A percentile compares a stretch with the other conserved stretches of the same genome.
These are phyloP conservation scores for Vigna unguiculata DNA, from an alignment of 306 rosid genomes.

Conservation along the genomic window DNA sequence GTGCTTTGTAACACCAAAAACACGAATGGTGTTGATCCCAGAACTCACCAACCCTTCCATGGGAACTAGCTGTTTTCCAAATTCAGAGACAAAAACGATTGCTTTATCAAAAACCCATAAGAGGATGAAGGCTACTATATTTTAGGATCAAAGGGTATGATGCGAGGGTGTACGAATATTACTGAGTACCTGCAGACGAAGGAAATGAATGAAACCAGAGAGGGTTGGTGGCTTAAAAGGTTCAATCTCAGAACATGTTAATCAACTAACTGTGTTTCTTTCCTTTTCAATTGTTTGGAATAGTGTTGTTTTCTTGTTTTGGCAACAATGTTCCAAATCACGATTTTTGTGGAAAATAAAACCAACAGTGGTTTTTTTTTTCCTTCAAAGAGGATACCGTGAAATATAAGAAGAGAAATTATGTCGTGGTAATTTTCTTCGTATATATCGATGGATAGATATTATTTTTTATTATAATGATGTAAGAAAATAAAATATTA, in stretches of 20 bases:
- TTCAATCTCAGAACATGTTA: neutral
- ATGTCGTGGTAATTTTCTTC: too few relatives aligned
- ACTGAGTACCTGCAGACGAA: neutral
- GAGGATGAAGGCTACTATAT: neutral
- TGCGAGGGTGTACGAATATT: neutral
- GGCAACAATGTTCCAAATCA: neutral
- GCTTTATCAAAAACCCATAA: neutral
- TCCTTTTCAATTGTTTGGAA: neutral
- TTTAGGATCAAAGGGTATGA: constrained; percentile 16
- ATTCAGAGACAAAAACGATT: neutral
- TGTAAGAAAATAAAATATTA: too few relatives aligned
- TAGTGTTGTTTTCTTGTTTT: neutral
- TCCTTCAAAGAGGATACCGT: too few relatives aligned
- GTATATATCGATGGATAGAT: too few relatives aligned
- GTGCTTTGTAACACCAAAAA: constrained; percentile 29
- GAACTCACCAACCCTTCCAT: constrained; percentile 62
- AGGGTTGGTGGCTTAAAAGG: constrained; percentile 12
- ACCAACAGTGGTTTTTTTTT: too few relatives aligned
- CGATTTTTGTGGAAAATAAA: neutral
- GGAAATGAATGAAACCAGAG: neutral
- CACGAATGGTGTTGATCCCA: constrained; percentile 49
- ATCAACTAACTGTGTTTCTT: too few relatives aligned
- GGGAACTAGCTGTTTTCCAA: constrained; percentile 35
- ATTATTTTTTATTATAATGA: too few relatives aligned
- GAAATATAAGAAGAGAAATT: too few relatives aligned